Evolutionary conservation across 441 rosid species (phyloP), one percentile per base, ranked within the genome.

Genomic region (Erodium moschatum): DNA sequence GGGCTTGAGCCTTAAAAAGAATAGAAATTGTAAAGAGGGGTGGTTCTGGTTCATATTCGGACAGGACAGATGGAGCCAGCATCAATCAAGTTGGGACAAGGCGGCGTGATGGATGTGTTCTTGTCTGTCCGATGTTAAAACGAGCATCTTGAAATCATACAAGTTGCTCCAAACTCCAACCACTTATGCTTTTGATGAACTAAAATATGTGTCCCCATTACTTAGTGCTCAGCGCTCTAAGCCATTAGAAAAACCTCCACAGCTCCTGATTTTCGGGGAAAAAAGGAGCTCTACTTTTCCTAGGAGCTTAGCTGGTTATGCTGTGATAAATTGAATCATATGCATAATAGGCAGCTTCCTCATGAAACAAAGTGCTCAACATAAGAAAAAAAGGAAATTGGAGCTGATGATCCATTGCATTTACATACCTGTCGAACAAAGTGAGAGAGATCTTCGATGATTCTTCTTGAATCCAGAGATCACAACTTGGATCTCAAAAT

Each of bases 361-460:
- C 65, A 6, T 56, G 52, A 35, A 69, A 58, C 38, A 2, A 35
- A 35, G 48, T n/a, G 6, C 12, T 56, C n/a, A 63, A 61, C 64
- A 64, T 4, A 61, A 29, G 15, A 35, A 52, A 56, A 56, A 56
- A 16, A 16, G 7, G 13, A 9, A 9, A 66, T 19, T 24, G 40
- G 61, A 18, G 16, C 7, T 6, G 16, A 44, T 21, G 62, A 63
- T 18, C 31, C 11, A 24, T 24, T 24, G 27, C 27, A 24, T 15
- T 12, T 70, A 18, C 68, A 48, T 70, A 7, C 73, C 73, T 64
- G 19, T 40, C 48, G 58, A 69, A 46, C 2, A 2, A 61, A 31
- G 18, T 31, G 72, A 24, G 38, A n/a, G 58, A 61, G 62, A 56
- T 56, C 62, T 56, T 24, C 2, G 27, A 24, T 56, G 27, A 56